Conservation (phyloP, 345 rosid species). For the Murraya koenigii region DNA sequence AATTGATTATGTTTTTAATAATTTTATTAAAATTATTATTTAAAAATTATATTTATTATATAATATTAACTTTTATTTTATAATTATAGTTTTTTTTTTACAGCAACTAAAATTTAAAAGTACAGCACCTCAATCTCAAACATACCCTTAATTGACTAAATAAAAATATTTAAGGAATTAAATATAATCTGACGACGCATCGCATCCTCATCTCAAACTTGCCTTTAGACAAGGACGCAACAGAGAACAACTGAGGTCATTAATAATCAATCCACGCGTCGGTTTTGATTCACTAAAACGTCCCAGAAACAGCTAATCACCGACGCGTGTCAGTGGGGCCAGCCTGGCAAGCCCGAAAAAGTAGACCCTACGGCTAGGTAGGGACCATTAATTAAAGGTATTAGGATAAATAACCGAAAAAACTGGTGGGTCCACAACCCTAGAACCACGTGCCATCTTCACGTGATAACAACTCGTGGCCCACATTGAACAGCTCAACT, state of each 20-base stretch:
- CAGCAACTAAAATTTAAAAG: too few species aligned
- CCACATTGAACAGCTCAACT: background rate
- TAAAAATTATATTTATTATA: too few species aligned
- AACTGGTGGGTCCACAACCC: background rate
- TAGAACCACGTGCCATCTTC: constrained; percentile 9
- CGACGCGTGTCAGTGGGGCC: constrained; percentile 10
- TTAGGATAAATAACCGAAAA: background rate
- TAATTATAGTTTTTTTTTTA: too few species aligned
- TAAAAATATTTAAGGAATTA: too few species aligned
- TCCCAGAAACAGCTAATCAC: background rate
- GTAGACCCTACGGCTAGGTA: background rate
- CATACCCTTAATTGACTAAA: too few species aligned
- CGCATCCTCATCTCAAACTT: background rate
- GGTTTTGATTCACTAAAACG: background rate
- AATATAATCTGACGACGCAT: too few species aligned
- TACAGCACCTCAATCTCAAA: too few species aligned
- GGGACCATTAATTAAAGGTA: background rate
- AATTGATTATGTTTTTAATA: too few species aligned
- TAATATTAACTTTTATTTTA: too few species aligned
- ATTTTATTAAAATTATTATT: too few species aligned
- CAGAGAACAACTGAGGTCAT: too few species aligned
- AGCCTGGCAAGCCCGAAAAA: background rate
- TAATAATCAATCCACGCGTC: background rate
- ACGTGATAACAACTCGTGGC: constrained; percentile 7
- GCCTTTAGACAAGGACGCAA: background rate